Conservation (phyloP, 2,329 filamentous ascomycete genomes). For the Exophiala lecanii-corni region DNA sequence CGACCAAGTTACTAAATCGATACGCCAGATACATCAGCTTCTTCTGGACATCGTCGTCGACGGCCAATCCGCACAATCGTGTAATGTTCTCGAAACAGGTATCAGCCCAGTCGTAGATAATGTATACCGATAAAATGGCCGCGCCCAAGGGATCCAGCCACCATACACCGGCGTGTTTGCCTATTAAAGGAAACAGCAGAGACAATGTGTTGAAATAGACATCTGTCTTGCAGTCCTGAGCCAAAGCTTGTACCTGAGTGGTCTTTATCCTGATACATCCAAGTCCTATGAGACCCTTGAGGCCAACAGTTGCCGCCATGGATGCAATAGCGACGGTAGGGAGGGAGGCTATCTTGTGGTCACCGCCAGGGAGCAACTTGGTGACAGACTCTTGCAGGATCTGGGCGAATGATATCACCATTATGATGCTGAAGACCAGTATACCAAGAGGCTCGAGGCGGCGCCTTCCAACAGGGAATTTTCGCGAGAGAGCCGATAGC, state of each 20-base stretch:
- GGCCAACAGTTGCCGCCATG: slow-evolving; percentile 52
- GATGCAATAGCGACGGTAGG: slow-evolving; percentile 53
- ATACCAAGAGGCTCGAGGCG: slow-evolving; percentile 59
- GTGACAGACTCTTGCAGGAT: slow-evolving; percentile 58
- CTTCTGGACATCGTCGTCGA: slow-evolving; percentile 47
- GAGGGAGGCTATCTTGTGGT: slow-evolving; percentile 32
- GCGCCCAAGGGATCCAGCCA: slow-evolving; percentile 64
- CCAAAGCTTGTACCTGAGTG: slow-evolving; percentile 60
- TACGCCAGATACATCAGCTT: slow-evolving; percentile 59
- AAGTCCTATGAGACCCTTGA: slow-evolving; percentile 59
- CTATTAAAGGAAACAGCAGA: slow-evolving; percentile 59
- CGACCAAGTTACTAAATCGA: slow-evolving; percentile 51
- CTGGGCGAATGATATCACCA: slow-evolving; percentile 60
- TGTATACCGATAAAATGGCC: slow-evolving; percentile 58
- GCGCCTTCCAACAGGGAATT: slow-evolving; percentile 55
- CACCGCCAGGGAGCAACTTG: slow-evolving; percentile 50
- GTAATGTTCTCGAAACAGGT: slow-evolving; percentile 58
- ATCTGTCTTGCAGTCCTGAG: slow-evolving; percentile 61
- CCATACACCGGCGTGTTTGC: slow-evolving; percentile 56
- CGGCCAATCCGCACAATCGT: slow-evolving; percentile 55
- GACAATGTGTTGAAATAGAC: slow-evolving; percentile 62
- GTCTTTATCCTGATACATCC: slow-evolving; percentile 58
- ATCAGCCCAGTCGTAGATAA: slow-evolving; percentile 64
- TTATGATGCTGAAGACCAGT: slow-evolving; percentile 59
- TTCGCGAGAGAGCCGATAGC: slow-evolving; percentile 45